A percentile compares a stretch with the other conserved stretches of the same genome.
phyloP scores from a whole-genome alignment of 2,329 filamentous ascomycete species.

The Proliferodiscus dingleyae region DNA sequence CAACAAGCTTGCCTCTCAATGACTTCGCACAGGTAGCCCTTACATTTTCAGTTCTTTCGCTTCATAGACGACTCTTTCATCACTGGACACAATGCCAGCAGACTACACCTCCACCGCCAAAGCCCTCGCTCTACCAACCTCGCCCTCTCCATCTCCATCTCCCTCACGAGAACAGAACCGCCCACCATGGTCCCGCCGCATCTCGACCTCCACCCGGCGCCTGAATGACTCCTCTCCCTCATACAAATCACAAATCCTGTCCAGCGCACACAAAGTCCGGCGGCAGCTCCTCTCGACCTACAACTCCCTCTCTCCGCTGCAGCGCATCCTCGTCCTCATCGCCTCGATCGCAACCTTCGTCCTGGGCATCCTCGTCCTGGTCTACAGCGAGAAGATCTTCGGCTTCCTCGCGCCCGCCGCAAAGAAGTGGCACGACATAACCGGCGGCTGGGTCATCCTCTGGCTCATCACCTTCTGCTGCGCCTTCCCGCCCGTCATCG shows the following conservation, averaged over 20 bases:
- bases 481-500: slow-evolving; percentile 67
- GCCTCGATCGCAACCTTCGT: slow-evolving; percentile 45
- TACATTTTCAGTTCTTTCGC: neutral
- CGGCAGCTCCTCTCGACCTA: slow-evolving; percentile 45
- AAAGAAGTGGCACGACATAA: slow-evolving; percentile 68
- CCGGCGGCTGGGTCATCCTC: slow-evolving; percentile 64
- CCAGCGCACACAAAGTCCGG: slow-evolving; percentile 50
- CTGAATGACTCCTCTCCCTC: slow-evolving; percentile 22
- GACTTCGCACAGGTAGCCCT: slow-evolving; percentile 5
- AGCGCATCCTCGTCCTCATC: slow-evolving; percentile 54
- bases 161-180: slow-evolving; percentile 36
- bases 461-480: slow-evolving; percentile 62
- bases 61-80: neutral
- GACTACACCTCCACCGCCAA: slow-evolving; percentile 47
- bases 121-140: slow-evolving; percentile 41
- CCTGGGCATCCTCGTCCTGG: slow-evolving; percentile 61
- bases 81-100: slow-evolving; percentile 42
- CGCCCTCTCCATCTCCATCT: slow-evolving; percentile 44
- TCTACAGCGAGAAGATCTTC: slow-evolving; percentile 80
- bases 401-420: slow-evolving; percentile 67
- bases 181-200: slow-evolving; percentile 48
- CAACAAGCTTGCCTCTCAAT: neutral
- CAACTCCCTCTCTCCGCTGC: slow-evolving; percentile 51
- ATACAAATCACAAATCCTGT: slow-evolving; percentile 37
- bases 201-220: slow-evolving; percentile 33